Conservation (phyloP, 768 basidiomycete species). For the Boletus edulis region DNA sequence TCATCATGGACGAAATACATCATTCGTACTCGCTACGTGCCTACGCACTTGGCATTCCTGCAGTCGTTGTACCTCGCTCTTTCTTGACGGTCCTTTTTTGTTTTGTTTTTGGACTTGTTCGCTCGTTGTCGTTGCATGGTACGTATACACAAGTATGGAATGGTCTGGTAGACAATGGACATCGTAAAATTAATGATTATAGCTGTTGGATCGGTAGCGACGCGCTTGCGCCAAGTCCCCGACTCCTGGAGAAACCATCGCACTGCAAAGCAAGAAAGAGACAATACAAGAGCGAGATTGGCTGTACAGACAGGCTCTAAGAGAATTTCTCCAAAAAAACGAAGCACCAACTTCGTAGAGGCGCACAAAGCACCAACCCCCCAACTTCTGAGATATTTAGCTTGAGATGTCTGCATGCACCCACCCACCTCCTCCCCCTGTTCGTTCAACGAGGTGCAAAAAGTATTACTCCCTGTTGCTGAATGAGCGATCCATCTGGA, state of each 20-base stretch:
- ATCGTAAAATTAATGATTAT: background rate
- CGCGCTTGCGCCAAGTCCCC: too few relatives aligned
- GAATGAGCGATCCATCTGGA: slow-evolving; percentile 95
- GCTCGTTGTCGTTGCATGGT: background rate
- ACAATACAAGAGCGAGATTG: too few relatives aligned
- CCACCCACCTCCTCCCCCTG: slow-evolving; percentile 42
- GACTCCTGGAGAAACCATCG: too few relatives aligned
- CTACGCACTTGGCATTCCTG: background rate
- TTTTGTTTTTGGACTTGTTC: background rate
- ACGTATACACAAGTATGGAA: too few relatives aligned
- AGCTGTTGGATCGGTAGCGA: too few relatives aligned
- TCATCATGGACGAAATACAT: background rate
- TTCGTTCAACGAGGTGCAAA: slow-evolving; percentile 56
- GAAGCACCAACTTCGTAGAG: too few relatives aligned
- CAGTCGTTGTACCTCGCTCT: slow-evolving; percentile 1
- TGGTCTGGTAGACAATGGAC: background rate
- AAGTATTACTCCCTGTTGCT: slow-evolving; percentile 80
- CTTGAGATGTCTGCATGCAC: too few relatives aligned
- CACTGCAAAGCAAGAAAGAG: too few relatives aligned
- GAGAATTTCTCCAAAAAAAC: too few relatives aligned
- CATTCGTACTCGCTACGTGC: background rate
- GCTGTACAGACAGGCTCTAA: too few relatives aligned
- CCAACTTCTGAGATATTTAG: too few relatives aligned
- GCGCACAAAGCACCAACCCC: too few relatives aligned
- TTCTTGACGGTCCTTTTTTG: background rate